These are phyloP conservation scores for Tetracladium maxilliforme DNA, from an alignment of 2,329 filamentous ascomycete genomes.

Conservation along the genomic window DNA sequence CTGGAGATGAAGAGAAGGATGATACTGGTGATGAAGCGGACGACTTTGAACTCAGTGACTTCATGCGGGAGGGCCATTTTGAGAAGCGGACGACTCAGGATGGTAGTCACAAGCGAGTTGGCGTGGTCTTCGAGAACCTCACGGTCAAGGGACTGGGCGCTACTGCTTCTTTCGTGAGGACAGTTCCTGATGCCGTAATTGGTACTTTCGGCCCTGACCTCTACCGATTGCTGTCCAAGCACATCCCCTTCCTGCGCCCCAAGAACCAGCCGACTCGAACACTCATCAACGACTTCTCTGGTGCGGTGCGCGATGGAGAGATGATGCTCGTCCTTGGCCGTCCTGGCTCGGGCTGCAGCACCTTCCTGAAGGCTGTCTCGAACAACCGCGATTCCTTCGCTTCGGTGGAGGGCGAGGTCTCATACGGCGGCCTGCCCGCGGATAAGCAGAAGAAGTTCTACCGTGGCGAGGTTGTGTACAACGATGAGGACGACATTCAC, in stretches of 20 bases:
- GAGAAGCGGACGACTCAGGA: constrained; percentile 58
- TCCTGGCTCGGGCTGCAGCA: constrained; percentile 62
- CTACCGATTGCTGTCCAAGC: constrained; percentile 39
- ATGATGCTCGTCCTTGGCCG: constrained; percentile 62
- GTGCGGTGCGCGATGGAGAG: constrained; percentile 51
- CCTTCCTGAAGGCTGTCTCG: constrained; percentile 61
- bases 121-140: constrained; percentile 62
- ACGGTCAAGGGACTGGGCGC: constrained; percentile 59
- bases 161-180: constrained; percentile 54
- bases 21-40: constrained; percentile 31
- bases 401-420: constrained; percentile 52
- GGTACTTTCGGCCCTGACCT: constrained; percentile 73
- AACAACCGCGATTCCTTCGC: constrained; percentile 55
- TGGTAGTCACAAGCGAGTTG: constrained; percentile 59
- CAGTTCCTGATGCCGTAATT: constrained; percentile 57
- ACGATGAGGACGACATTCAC: constrained; percentile 63
- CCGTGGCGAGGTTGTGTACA: constrained; percentile 66
- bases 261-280: constrained; percentile 11
- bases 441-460: constrained; percentile 53
- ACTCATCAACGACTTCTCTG: constrained; percentile 52
- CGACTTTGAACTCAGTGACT: constrained; percentile 53
- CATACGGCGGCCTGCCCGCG: constrained; percentile 57
- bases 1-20: constrained; percentile 16
- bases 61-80: constrained; percentile 61
- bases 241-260: constrained; percentile 11